Conservation (phyloP, 352 stramenopile genomes). For the Pythium biforme region DNA sequence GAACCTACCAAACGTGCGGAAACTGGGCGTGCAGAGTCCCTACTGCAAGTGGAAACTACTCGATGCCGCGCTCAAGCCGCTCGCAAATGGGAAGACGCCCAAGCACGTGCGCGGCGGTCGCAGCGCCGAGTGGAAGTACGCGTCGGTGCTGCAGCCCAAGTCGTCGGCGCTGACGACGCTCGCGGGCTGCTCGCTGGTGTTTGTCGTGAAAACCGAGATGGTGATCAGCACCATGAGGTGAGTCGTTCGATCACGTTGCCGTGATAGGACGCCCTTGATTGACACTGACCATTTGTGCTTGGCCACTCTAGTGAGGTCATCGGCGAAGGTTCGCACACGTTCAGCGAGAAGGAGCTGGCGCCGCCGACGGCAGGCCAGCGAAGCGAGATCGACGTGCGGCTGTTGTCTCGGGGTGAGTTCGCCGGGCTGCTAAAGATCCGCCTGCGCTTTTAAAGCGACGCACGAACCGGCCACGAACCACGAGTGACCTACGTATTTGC, state of each 20-base stretch:
- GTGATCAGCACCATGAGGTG: neutral
- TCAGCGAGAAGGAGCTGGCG: neutral
- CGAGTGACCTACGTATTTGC: too few species aligned
- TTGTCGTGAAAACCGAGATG: neutral
- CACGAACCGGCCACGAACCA: too few species aligned
- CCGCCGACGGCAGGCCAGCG: too few species aligned
- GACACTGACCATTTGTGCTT: too few species aligned
- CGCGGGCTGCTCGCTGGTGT: neutral
- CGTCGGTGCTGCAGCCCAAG: neutral
- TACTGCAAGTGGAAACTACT: constrained; percentile 17
- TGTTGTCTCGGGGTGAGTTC: neutral
- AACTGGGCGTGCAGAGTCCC: constrained; percentile 2
- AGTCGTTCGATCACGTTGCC: neutral
- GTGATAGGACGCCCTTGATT: neutral
- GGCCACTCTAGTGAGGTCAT: neutral
- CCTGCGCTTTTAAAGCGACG: neutral
- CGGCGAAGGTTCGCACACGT: neutral
- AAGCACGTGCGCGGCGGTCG: neutral
- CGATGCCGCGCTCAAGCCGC: neutral
- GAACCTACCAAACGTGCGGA: neutral
- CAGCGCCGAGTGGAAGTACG: neutral
- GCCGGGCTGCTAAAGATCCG: neutral
- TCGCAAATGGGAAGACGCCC: neutral
- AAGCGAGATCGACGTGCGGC: neutral
- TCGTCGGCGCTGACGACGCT: neutral